Evolutionary conservation across 2,329 filamentous ascomycete species (phyloP), one percentile per base, ranked within the genome.

Genomic region (Talaromyces sp.): DNA sequence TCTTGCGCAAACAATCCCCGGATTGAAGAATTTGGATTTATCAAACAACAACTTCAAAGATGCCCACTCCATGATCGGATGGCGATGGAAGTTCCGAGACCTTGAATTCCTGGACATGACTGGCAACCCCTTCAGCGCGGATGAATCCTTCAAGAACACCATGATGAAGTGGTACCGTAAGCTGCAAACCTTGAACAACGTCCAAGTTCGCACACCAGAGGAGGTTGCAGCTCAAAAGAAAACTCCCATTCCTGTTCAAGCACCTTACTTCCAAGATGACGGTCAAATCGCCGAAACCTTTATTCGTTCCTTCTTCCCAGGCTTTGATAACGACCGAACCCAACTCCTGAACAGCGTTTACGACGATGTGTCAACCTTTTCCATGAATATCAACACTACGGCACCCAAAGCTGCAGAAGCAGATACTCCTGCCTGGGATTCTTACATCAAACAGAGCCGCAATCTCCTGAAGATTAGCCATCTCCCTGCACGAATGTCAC

Each of bases 21-120:
- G 92, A 56, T 79, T 97, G 54, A 87, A 90, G 69, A 92, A 96
- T 61, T 84, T 99, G 11, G 93, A 97, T 62, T 82, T 97, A 22
- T 94, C 90, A 49, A 84, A 87, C 67, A 97, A 97, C 74, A 83
- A 86, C 36, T 84, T 99, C 63, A 79, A 81, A 53, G 84, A 83
- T 47, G 73, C 91, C 46, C 83, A 85, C 51, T 82, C 83, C 9
- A 73, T 99, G 42, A 82, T 86, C 47, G 82, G 80, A 29, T 97
- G 91, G 91, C 87, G 87, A 55, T 84, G 86, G 66, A 90, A 89
- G 50, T 92, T 97, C 66, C 85, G 81, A 47, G 78, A 85, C 51
- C 81, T 97, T 10, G 86, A 96, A 67, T 92, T 92, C 47, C 81
- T 99, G 2, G 85, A 95, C 55, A 77, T 96, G 56, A 81, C 82